Percentiles rank a stretch among this genome's conserved stretches.
phyloP scores from a whole-genome alignment of 805 yeast genomes.

The Danielozyma ontarioensis region DNA sequence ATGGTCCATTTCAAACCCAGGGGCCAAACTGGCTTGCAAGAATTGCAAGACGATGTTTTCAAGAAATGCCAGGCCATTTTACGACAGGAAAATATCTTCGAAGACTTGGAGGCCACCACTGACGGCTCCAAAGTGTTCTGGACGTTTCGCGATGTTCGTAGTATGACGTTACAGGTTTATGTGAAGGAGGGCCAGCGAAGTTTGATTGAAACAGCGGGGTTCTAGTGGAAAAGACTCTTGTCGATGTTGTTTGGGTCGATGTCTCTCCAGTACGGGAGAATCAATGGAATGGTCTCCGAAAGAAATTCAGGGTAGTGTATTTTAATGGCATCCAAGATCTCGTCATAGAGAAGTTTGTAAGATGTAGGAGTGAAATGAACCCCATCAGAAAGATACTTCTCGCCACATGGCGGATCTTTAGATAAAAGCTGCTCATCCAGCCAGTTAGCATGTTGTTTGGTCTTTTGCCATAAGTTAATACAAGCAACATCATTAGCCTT shows the following conservation, averaged over 20 bases:
- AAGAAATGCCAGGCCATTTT: conserved; percentile 5
- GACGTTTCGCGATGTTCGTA: conserved; percentile 18
- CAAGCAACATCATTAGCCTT: conserved; percentile 46
- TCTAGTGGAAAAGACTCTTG: too few relatives aligned
- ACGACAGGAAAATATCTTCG: background rate
- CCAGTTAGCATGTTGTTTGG: conserved; percentile 28
- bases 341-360: conserved; percentile 46
- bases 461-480: conserved; percentile 47
- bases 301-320: conserved; percentile 42
- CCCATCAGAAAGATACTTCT: conserved; percentile 40
- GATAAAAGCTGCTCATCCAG: conserved; percentile 35
- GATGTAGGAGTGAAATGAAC: conserved; percentile 55
- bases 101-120: conserved; percentile 10
- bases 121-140: conserved; percentile 19
- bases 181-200: background rate
- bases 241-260: conserved; percentile 8
- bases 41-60: conserved; percentile 3
- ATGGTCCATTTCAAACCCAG: conserved; percentile 9
- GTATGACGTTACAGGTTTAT: conserved; percentile 13
- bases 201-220: too few relatives aligned
- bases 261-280: conserved; percentile 39
- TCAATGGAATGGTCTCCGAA: conserved; percentile 34
- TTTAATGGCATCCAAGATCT: conserved; percentile 33
- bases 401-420: conserved; percentile 28
- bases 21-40: conserved; percentile 3